A percentile compares a stretch with the other conserved stretches of the same genome.
Evolutionary conservation across 108 stramenopile species (phyloP).

Genomic region (Asterionellopsis glacialis): DNA sequence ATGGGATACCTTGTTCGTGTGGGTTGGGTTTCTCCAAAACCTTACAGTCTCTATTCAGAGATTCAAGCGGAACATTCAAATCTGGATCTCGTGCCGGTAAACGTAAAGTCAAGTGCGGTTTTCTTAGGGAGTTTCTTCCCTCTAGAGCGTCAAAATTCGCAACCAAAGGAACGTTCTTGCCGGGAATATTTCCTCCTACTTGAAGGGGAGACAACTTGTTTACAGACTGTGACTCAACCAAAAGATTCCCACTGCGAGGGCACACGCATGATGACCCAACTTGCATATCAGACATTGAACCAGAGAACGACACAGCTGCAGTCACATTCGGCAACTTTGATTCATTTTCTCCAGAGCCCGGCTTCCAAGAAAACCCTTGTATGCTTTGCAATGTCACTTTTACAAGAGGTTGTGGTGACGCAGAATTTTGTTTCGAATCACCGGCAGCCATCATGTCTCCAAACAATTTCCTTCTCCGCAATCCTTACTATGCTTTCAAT

Average conservation of each 20-base stretch:
- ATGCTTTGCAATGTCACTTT: slow-evolving; percentile 27
- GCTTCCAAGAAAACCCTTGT: slow-evolving; percentile 13
- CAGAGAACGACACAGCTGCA: slow-evolving; percentile 32
- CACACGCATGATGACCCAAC: slow-evolving; percentile 37
- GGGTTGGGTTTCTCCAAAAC: slow-evolving; percentile 6
- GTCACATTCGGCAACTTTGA: slow-evolving; percentile 5
- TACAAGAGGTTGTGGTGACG: neutral
- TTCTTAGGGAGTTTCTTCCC: neutral
- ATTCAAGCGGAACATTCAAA: slow-evolving; percentile 19
- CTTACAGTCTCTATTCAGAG: neutral
- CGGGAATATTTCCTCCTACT: neutral
- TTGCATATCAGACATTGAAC: slow-evolving; percentile 32
- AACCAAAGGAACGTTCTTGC: slow-evolving; percentile 2
- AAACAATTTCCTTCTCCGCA: too few relatives aligned
- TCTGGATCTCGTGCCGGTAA: slow-evolving; percentile 1
- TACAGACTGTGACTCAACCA: slow-evolving; percentile 25
- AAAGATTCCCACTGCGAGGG: slow-evolving; percentile 19
- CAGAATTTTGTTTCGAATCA: too few relatives aligned
- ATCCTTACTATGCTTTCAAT: too few relatives aligned
- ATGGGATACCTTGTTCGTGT: neutral
- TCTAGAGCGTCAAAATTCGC: slow-evolving; percentile 14
- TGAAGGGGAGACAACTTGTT: neutral
- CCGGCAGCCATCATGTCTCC: too few relatives aligned
- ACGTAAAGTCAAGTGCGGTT: slow-evolving; percentile 3
- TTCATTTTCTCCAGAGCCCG: neutral